phyloP scores from a whole-genome alignment of 257 asterid genomes.

The Buddleja alternifolia region DNA sequence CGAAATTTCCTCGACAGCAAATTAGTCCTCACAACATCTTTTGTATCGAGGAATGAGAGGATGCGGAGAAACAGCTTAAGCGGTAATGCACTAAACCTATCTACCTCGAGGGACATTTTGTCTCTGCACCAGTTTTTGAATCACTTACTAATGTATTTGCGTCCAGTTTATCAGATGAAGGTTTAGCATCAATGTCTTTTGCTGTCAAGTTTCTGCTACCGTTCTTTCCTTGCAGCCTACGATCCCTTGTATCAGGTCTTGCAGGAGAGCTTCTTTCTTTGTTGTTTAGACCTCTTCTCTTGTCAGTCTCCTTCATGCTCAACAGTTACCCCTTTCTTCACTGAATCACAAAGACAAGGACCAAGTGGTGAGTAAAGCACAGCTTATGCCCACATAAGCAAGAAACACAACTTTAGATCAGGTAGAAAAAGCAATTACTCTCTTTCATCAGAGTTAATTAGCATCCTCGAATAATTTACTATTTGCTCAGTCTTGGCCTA shows the following conservation, averaged over 20 bases:
- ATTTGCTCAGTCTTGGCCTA: neutral
- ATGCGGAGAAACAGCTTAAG: neutral
- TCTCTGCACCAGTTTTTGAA: constrained; percentile 47
- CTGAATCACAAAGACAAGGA: constrained; percentile 34
- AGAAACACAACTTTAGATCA: constrained; percentile 11
- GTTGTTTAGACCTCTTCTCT: constrained; percentile 57
- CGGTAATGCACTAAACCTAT: neutral
- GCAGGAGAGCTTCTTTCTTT: constrained; percentile 52
- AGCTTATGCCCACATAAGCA: constrained; percentile 8
- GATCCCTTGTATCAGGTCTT: constrained; percentile 57
- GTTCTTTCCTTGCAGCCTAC: constrained; percentile 54
- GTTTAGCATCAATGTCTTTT: constrained; percentile 52
- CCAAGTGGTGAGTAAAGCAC: constrained; percentile 28
- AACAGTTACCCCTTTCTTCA: constrained; percentile 30
- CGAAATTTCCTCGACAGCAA: neutral
- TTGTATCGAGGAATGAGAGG: neutral
- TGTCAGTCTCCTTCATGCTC: constrained; percentile 78
- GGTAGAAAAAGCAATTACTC: neutral
- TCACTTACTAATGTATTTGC: constrained; percentile 42
- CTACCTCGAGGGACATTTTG: too few species aligned
- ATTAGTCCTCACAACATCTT: too few species aligned
- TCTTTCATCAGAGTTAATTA: neutral
- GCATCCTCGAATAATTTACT: too few species aligned
- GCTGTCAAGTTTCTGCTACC: constrained; percentile 48
- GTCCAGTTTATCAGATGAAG: constrained; percentile 42